Evolutionary conservation across 345 rosid species (phyloP), one percentile per base, ranked within the genome.

Genomic region (Balakata baccata): DNA sequence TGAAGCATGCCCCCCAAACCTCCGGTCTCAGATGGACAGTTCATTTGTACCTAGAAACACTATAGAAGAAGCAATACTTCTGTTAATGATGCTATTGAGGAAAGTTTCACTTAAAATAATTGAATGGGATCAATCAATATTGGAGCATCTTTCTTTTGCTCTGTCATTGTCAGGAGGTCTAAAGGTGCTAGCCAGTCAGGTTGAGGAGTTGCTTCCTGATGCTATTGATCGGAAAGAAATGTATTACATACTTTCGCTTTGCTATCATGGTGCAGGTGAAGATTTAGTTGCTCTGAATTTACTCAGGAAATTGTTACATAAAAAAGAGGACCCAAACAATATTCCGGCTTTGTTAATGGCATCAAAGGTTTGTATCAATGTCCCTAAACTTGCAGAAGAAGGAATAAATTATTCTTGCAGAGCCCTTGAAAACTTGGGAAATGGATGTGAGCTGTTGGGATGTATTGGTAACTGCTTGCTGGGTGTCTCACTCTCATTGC

Each of bases 131-230:
- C 81, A 87, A 3, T 81, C 94, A n/a, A 86, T 92, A 77, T 80
- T 92, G 85, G 92, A 92, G 79, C 97, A 92, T 74, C 87, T 92
- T 58, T 75, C 89, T 0, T 92, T 90, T 77, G 96, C 91, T 79
- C 87, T 92, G 67, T 81, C 94, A 4, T 62, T 89, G 3, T 85
- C 90, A 0, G 93, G 93, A 50, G 89, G 86, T 72, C 63, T 86
- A 60, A 76, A 80, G 23, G 75, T 90, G 70, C 74, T 92, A 56
- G 93, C 93, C 76, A 77, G 73, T 64, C 90, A 85, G 61, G 56
- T 87, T 3, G 94, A 92, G 83, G 94, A 82, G 81, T 78, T 92
- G 80, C 85, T 76, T 69, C 97, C 96, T 7, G 88, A 88, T 75
- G 77, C 81, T 17, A 74, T 89, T 68, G 81, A 74, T 74, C 82